These are phyloP conservation scores for Prunella vulgaris DNA, from an alignment of 257 asterid species.

Conservation along the genomic window DNA sequence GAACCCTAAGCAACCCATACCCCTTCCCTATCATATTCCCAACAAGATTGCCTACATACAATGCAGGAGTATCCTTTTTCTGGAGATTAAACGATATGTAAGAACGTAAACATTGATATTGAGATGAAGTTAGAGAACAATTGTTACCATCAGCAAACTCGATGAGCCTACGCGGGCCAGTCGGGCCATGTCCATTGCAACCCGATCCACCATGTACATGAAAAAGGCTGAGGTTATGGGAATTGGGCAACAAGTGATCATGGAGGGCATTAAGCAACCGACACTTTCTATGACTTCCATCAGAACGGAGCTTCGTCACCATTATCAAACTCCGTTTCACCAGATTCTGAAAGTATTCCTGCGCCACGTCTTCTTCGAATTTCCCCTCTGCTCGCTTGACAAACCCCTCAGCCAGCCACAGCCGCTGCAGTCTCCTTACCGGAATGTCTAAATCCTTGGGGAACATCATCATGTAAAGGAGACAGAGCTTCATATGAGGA, in stretches of 20 bases:
- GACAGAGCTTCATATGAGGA: constrained; percentile 20
- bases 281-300: constrained; percentile 23
- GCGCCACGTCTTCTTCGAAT: constrained; percentile 23
- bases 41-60: constrained; percentile 10
- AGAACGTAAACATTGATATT: constrained; percentile 7
- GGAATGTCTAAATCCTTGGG: constrained; percentile 23
- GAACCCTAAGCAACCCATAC: constrained; percentile 22
- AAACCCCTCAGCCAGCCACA: constrained; percentile 28
- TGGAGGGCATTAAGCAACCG: constrained; percentile 20
- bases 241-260: constrained; percentile 1
- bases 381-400: background rate
- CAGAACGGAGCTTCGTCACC: constrained; percentile 19
- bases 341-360: constrained; percentile 14
- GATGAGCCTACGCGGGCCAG: constrained; percentile 17
- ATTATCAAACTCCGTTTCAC: constrained; percentile 26
- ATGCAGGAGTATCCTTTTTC: constrained; percentile 26
- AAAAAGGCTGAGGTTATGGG: constrained; percentile 8
- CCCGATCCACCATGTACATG: background rate
- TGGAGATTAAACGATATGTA: constrained; percentile 25
- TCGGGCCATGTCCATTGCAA: background rate
- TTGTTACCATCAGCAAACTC: constrained; percentile 15
- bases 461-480: constrained; percentile 19
- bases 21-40: constrained; percentile 12
- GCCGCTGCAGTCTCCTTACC: constrained; percentile 20
- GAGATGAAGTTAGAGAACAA: background rate